A percentile compares a stretch with the other conserved stretches of the same genome.
phyloP scores from a whole-genome alignment of 495 filamentous ascomycete genomes.

The Aspergillus heteromorphus region DNA sequence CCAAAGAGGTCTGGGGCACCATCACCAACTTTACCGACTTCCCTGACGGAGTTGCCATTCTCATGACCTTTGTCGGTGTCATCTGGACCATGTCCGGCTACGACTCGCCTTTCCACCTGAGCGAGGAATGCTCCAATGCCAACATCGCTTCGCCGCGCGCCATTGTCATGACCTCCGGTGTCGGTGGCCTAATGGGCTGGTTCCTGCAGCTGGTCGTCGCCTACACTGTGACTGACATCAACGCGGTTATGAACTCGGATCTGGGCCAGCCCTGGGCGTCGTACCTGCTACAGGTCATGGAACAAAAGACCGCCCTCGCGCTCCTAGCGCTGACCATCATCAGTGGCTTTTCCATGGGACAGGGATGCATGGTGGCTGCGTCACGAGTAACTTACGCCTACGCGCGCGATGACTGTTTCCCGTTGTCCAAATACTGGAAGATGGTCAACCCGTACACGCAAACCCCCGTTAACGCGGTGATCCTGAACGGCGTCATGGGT shows the following conservation, averaged over 20 bases:
- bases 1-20: conserved; percentile 61
- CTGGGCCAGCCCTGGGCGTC: conserved; percentile 74
- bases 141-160: conserved; percentile 68
- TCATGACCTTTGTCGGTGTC: conserved; percentile 70
- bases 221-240: conserved; percentile 71
- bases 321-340: conserved; percentile 67
- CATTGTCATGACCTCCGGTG: conserved; percentile 65
- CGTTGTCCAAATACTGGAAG: conserved; percentile 59
- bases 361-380: conserved; percentile 78
- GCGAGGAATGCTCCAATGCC: conserved; percentile 75
- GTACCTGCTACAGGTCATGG: conserved; percentile 66
- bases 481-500: conserved; percentile 64
- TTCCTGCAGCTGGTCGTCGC: conserved; percentile 72
- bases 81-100: conserved; percentile 66
- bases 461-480: conserved; percentile 75
- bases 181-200: conserved; percentile 69
- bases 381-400: conserved; percentile 77
- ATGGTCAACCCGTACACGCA: conserved; percentile 58
- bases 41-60: conserved; percentile 62
- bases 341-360: conserved; percentile 75
- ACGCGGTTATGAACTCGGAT: conserved; percentile 52
- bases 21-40: conserved; percentile 68
- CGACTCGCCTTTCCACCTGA: conserved; percentile 70
- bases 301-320: conserved; percentile 58
- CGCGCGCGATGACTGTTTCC: conserved; percentile 73